Conservation (phyloP, 495 filamentous ascomycete species). For the Podospora anserina region DNA sequence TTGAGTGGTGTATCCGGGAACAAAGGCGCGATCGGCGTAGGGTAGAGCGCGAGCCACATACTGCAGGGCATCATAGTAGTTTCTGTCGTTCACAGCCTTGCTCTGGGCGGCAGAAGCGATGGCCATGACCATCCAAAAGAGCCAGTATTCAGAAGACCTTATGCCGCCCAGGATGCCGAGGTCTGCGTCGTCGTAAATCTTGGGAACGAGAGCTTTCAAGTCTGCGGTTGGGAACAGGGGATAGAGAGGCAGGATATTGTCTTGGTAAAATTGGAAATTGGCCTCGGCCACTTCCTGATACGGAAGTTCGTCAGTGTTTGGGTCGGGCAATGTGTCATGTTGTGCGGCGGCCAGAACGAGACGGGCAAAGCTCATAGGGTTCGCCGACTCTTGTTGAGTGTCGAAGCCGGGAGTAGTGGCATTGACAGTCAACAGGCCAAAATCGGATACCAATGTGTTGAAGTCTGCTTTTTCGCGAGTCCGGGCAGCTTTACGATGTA, state of each 20-base stretch:
- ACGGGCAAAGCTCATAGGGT: conserved; percentile 80
- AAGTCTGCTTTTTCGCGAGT: conserved; percentile 69
- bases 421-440: conserved; percentile 84
- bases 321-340: conserved; percentile 60
- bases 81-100: conserved; percentile 58
- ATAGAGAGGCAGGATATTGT: conserved; percentile 72
- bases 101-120: conserved; percentile 72
- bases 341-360: conserved; percentile 72
- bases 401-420: conserved; percentile 89
- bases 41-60: conserved; percentile 68
- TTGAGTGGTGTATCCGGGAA: conserved; percentile 73
- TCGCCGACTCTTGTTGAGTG: conserved; percentile 58
- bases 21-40: conserved; percentile 74
- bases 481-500: conserved; percentile 57
- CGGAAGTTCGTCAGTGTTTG: conserved; percentile 57
- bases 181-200: conserved; percentile 64
- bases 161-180: conserved; percentile 42
- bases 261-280: conserved; percentile 77
- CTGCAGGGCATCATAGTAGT: conserved; percentile 60
- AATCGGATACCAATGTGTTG: conserved; percentile 75
- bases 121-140: conserved; percentile 83
- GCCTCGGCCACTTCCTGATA: conserved; percentile 59
- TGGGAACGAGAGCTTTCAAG: conserved; percentile 72
- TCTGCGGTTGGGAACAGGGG: conserved; percentile 74
- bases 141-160: conserved; percentile 75